Percentiles rank a stretch among this genome's conserved stretches.
These are phyloP conservation scores for Pyricularia grisea DNA, from an alignment of 2,329 filamentous ascomycete species.

Conservation along the genomic window DNA sequence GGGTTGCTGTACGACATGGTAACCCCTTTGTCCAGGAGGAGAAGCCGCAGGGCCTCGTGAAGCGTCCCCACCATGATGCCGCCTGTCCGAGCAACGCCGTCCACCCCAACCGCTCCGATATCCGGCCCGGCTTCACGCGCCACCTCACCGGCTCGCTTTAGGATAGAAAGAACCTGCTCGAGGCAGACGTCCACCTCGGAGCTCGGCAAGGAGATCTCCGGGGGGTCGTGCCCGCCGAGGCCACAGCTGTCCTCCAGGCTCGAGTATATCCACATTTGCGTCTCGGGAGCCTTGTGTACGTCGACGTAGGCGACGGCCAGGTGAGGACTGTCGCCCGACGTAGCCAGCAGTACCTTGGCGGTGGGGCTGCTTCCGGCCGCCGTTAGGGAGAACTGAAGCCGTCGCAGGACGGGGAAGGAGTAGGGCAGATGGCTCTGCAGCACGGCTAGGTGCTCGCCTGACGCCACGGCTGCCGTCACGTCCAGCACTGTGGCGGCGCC, in stretches of 20 bases:
- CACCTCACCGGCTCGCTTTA: conserved; percentile 18
- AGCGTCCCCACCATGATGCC: conserved; percentile 29
- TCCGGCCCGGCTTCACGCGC: conserved; percentile 12
- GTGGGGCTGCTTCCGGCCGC: conserved; percentile 27
- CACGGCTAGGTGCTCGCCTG: conserved; percentile 29
- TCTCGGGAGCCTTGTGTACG: conserved; percentile 49
- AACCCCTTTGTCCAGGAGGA: conserved; percentile 17
- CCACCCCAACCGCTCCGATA: conserved; percentile 6
- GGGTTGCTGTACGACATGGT: conserved; percentile 22
- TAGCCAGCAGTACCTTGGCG: conserved; percentile 30
- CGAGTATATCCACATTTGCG: conserved; percentile 55
- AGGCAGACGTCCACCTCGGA: conserved; percentile 17
- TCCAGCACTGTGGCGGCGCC: not conserved
- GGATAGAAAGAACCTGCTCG: conserved; percentile 21
- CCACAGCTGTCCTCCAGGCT: conserved; percentile 30
- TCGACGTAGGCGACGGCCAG: conserved; percentile 55
- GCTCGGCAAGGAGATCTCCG: not conserved
- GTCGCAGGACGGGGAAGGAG: conserved; percentile 51
- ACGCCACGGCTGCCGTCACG: not conserved
- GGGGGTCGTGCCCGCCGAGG: not conserved
- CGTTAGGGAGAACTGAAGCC: conserved; percentile 45
- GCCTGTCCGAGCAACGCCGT: conserved; percentile 19
- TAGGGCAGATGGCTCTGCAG: conserved; percentile 44
- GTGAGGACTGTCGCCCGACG: conserved; percentile 7
- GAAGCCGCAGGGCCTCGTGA: conserved; percentile 23